Conservation (phyloP, 257 asterid genomes). For the Plantago major region DNA sequence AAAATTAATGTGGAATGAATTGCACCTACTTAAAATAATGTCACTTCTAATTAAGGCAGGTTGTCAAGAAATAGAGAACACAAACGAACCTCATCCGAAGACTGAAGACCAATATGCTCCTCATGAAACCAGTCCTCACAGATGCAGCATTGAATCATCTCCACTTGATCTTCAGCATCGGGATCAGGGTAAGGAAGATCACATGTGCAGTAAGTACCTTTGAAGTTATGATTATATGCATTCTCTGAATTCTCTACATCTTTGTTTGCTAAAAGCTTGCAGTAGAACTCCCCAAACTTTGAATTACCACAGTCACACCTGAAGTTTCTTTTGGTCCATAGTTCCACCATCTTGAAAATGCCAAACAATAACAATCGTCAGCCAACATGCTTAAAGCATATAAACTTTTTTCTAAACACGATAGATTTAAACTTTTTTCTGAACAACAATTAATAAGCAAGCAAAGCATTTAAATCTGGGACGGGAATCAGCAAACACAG, state of each 20-base stretch:
- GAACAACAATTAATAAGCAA: not conserved
- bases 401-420: not conserved
- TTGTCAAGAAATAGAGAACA: slow-evolving; percentile 5
- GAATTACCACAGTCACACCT: slow-evolving; percentile 99
- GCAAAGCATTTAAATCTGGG: not conserved
- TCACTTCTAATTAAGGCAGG: not conserved
- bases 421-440: not conserved
- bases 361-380: slow-evolving; percentile 21
- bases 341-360: slow-evolving; percentile 69
- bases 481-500: too few relatives aligned
- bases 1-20: too few relatives aligned
- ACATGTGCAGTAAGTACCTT: slow-evolving; percentile 93
- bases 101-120: slow-evolving; percentile 77
- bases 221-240: slow-evolving; percentile 81
- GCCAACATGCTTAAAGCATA: slow-evolving; percentile 10
- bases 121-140: slow-evolving; percentile 99
- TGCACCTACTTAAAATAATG: too few relatives aligned
- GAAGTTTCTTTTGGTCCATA: slow-evolving; percentile 95
- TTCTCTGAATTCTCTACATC: slow-evolving; percentile 69
- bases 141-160: slow-evolving; percentile 92
- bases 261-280: slow-evolving; percentile 83
- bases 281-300: slow-evolving; percentile 76
- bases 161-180: slow-evolving; percentile 78
- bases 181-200: slow-evolving; percentile 94
- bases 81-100: slow-evolving; percentile 57